phyloP scores from a whole-genome alignment of 768 basidiomycete genomes.

The Mrakia gelida region DNA sequence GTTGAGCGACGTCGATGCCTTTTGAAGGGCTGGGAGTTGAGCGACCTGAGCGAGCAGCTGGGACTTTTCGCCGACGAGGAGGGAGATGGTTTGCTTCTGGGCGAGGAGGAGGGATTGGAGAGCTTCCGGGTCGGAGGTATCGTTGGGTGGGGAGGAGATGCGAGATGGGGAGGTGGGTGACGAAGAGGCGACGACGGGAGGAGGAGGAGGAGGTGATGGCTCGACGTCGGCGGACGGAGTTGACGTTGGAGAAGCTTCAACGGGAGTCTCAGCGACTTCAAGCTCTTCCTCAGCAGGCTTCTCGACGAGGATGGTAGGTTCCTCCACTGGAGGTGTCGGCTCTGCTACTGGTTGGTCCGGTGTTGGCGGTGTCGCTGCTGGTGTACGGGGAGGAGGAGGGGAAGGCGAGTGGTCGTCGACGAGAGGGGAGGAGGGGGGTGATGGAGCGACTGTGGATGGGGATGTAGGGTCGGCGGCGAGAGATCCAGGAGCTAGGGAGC shows the following conservation, averaged over 20 bases:
- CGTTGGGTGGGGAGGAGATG: background rate
- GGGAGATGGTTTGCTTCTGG: slow-evolving; percentile 61
- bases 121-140: background rate
- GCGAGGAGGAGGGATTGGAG: background rate
- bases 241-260: background rate
- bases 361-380: background rate
- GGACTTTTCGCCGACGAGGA: slow-evolving; percentile 71
- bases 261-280: no score
- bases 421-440: no score
- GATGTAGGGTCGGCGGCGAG: no score
- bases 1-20: background rate
- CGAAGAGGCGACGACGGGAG: background rate
- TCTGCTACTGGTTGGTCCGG: background rate
- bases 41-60: slow-evolving; percentile 55
- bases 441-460: no score
- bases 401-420: no score
- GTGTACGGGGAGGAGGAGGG: background rate
- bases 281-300: background rate
- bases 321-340: background rate
- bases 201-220: no score
- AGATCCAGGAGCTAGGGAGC: no score
- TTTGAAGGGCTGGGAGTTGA: slow-evolving; percentile 50
- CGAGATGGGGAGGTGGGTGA: background rate
- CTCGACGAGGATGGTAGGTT: background rate
- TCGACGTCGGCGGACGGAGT: background rate